Evolutionary conservation across 768 basidiomycete genomes (phyloP).

Genomic region (Pleurotus djamor): DNA sequence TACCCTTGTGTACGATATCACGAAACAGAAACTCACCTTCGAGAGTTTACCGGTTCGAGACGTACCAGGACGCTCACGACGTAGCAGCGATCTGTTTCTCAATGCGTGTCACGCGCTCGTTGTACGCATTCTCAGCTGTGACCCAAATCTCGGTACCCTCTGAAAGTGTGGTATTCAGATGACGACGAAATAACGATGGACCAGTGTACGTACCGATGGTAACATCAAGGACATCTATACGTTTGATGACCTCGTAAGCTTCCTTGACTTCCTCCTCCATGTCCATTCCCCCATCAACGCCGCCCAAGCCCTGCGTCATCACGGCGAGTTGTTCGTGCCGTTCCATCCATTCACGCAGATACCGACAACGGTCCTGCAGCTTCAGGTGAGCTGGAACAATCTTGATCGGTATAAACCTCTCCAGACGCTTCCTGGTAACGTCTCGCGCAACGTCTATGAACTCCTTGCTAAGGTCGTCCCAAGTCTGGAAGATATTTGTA

Average conservation of each 20-base stretch:
- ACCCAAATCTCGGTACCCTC: conserved; percentile 99
- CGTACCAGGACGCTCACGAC: conserved; percentile 89
- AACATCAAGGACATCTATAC: conserved; percentile 94
- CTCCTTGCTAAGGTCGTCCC: conserved; percentile 91
- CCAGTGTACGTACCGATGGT: conserved; percentile 65
- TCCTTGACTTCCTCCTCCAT: conserved; percentile 98
- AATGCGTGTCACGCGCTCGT: conserved; percentile 94
- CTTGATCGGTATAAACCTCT: conserved; percentile 97
- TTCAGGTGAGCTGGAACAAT: conserved; percentile 88
- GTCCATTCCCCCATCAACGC: conserved; percentile 84
- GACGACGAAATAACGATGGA: no score
- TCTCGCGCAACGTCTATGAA: conserved; percentile 93
- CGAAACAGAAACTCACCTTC: no score
- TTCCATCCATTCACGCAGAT: conserved; percentile 90
- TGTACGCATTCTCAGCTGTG: conserved; percentile 95
- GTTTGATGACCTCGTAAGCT: conserved; percentile 96
- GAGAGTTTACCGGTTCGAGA: conserved; percentile 89
- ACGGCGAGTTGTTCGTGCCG: conserved; percentile 97
- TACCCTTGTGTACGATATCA: no score
- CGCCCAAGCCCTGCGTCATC: conserved; percentile 88
- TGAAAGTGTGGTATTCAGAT: conserved; percentile 22
- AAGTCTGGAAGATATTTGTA: conserved; percentile 76
- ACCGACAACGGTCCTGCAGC: conserved; percentile 83
- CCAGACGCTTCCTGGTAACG: conserved; percentile 83
- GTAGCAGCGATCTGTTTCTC: conserved; percentile 97